Base-by-base conservation (phyloP, 768 basidiomycete genomes). In the Naganishia randhawae region DNA sequence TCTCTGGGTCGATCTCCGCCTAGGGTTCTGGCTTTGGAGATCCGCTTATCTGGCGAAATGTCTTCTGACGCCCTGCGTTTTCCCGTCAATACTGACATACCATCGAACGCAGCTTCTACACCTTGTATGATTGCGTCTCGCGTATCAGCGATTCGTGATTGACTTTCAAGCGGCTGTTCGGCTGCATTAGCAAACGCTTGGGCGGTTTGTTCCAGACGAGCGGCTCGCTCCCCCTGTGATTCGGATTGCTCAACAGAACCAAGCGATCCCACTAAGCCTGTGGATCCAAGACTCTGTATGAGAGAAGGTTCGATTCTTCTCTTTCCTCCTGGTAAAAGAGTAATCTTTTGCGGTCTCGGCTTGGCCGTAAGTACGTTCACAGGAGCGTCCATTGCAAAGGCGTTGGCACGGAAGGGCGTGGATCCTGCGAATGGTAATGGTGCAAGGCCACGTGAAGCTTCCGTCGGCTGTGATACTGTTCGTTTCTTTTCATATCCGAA, bases 1-100 rank as follows among this genome's bases (percentile, higher is more conserved):
- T 84, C 85, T 73, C 87, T 80, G 61, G 82, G 75, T 32, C 85
- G 81, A 72, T 87, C 88, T 0, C 89, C 89, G 32, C 90, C 90
- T 29, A 91, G 80, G 17, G 91, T 91, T 85, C 80, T 16, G 83
- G 71, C 71, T 80, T 83, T 86, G 85, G 50, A 76, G 57, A 11
- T 71, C 79, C 32, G 81, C 82, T 16, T 83, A 19, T 50, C 41
- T 29, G 66, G 53, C 1, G 48, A 50, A 11, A 35, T 31, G 31
- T 67, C 66, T 27, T 55, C 66, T 27, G 63, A 55, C 41, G 69
- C 7, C 35, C 55, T 61, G 48, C 69, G 17, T 32, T 65, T 64
- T 14, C 50, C 37, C 7, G 54, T 50, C 16, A 33, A 64, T 50
- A 50, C 67, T 3, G 54, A 22, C 41, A 52, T 29, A 48, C 27